These are phyloP conservation scores for Musa itinerans DNA, from an alignment of 176 grass and related monocot genomes.

Conservation along the genomic window DNA sequence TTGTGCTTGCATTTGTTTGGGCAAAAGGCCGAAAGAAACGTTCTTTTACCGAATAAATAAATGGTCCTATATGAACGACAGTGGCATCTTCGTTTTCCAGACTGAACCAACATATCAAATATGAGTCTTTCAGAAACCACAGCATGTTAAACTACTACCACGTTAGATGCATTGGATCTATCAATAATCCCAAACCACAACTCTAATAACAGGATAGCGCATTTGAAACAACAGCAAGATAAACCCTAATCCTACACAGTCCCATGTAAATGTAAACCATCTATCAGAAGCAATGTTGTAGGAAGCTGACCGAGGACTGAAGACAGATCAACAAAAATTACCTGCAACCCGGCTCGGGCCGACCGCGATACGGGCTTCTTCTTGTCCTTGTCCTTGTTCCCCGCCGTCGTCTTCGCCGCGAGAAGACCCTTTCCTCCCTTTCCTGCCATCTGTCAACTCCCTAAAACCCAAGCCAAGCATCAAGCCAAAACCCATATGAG, in stretches of 20 bases:
- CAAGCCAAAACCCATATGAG: neutral
- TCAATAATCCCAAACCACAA: too few relatives aligned
- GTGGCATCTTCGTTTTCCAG: too few relatives aligned
- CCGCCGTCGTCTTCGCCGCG: constrained; percentile 15
- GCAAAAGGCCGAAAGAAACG: too few relatives aligned
- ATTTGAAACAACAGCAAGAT: neutral
- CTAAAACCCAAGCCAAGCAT: neutral
- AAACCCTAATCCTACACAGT: neutral
- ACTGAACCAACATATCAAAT: too few relatives aligned
- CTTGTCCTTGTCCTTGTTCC: constrained; percentile 21
- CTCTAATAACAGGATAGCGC: too few relatives aligned
- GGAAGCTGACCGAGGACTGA: neutral
- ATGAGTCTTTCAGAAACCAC: too few relatives aligned
- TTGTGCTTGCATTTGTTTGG: too few relatives aligned
- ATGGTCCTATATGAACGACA: too few relatives aligned
- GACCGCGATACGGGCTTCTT: constrained; percentile 14
- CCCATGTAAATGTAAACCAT: too few relatives aligned
- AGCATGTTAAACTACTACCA: too few relatives aligned
- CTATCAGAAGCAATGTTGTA: neutral
- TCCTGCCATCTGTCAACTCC: constrained; percentile 1
- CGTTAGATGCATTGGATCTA: too few relatives aligned
- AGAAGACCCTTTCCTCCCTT: constrained; percentile 17
- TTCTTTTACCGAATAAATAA: too few relatives aligned
- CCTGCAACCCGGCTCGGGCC: constrained; percentile 10
- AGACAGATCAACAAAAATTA: neutral